phyloP scores from a whole-genome alignment of 106 monocot genomes.

The Acorus calamus region DNA sequence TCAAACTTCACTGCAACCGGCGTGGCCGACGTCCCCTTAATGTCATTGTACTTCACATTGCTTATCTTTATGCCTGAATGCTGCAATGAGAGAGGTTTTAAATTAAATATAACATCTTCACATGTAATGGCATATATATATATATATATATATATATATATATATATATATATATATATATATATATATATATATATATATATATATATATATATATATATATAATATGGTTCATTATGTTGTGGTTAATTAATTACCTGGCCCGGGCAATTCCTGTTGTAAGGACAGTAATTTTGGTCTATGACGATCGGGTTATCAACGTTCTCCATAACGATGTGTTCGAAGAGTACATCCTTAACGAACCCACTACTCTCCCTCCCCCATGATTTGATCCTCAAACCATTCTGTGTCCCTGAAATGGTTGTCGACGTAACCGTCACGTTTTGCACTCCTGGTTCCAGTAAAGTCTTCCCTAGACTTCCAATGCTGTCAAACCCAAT shows the following conservation, averaged over 20 bases:
- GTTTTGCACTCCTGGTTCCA: constrained; percentile 3
- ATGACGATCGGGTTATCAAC: constrained; percentile 6
- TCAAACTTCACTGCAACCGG: constrained; percentile 16
- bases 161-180: neutral
- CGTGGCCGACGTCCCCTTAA: constrained; percentile 21
- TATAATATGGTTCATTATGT: neutral
- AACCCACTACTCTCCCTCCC: neutral
- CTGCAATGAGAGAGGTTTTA: neutral
- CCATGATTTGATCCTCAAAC: constrained; percentile 11
- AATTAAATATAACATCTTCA: neutral
- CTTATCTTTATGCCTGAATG: constrained; percentile 12
- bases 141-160: neutral
- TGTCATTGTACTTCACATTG: constrained; percentile 7
- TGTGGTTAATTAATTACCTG: too few relatives aligned
- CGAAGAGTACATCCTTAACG: constrained; percentile 1
- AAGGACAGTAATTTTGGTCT: constrained; percentile 13
- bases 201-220: neutral
- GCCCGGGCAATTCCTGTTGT: neutral
- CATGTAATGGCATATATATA: neutral
- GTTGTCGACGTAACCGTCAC: neutral
- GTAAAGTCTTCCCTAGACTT: neutral
- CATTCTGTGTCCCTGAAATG: constrained; percentile 7
- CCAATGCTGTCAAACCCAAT: neutral
- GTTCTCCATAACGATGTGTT: constrained; percentile 4
- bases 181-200: neutral